Evolutionary conservation across 1,284 basidiomycete genomes (phyloP).

Genomic region (Mycena sp.): DNA sequence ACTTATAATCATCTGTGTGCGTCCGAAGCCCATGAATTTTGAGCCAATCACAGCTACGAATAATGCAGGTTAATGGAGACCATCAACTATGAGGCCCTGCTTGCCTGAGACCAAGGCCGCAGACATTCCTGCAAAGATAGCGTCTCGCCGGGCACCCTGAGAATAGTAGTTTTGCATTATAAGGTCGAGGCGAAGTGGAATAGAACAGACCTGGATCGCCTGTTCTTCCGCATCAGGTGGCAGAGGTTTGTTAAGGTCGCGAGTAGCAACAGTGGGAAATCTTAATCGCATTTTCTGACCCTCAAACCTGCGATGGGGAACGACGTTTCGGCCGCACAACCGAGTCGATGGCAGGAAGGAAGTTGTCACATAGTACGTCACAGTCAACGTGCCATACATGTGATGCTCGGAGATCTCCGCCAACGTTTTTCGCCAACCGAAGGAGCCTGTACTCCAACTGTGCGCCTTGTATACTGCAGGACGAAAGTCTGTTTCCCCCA

Average conservation of each 20-base stretch:
- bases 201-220: not conserved
- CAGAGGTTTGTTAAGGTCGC: slow-evolving; percentile 21
- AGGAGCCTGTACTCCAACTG: too few species aligned
- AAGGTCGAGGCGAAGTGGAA: not conserved
- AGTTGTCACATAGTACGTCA: too few species aligned
- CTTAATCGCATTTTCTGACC: slow-evolving; percentile 23
- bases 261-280: slow-evolving; percentile 16
- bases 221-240: slow-evolving; percentile 25
- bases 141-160: slow-evolving; percentile 18
- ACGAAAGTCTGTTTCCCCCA: too few species aligned
- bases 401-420: too few species aligned
- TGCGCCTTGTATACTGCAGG: too few species aligned
- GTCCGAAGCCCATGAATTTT: slow-evolving; percentile 23
- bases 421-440: too few species aligned
- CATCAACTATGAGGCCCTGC: too few species aligned
- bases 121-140: slow-evolving; percentile 26
- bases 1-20: slow-evolving; percentile 23
- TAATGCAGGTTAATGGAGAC: not conserved
- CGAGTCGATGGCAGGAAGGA: too few species aligned
- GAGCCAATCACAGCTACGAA: slow-evolving; percentile 25
- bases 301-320: too few species aligned
- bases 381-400: too few species aligned
- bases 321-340: too few species aligned
- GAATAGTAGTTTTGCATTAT: not conserved
- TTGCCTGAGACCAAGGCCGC: slow-evolving; percentile 23